phyloP scores from a whole-genome alignment of 306 rosid species.

The Citrullus mucosospermus region DNA sequence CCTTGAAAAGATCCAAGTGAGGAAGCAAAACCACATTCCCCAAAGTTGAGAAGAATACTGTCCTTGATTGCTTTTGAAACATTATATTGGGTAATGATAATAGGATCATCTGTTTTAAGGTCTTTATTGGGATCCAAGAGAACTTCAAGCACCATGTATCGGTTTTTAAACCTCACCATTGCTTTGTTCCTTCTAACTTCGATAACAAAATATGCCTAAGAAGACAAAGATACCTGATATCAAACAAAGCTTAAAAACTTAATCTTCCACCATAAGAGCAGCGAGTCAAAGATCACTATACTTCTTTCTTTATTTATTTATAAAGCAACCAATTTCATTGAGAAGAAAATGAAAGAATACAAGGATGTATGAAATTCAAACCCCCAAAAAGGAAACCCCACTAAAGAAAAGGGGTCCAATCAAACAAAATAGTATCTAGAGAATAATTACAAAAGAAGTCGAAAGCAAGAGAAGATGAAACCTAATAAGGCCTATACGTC shows the following conservation, averaged over 20 bases:
- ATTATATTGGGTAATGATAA: conserved; percentile 55
- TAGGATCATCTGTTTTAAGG: conserved; percentile 25
- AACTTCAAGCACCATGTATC: conserved; percentile 71
- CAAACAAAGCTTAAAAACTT: not conserved
- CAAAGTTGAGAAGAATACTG: conserved; percentile 60
- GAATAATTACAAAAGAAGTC: too few species aligned
- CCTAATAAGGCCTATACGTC: too few species aligned
- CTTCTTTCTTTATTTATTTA: too few species aligned
- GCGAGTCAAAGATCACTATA: too few species aligned
- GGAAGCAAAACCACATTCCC: conserved; percentile 81
- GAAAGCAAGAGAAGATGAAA: too few species aligned
- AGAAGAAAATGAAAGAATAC: too few species aligned
- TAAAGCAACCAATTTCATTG: too few species aligned
- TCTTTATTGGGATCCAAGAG: conserved; percentile 65
- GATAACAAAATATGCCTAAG: not conserved
- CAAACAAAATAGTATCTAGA: too few species aligned
- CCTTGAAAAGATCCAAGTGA: conserved; percentile 66
- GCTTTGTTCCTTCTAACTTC: not conserved
- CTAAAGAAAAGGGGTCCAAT: too few species aligned
- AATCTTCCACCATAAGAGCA: not conserved
- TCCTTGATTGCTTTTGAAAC: conserved; percentile 56
- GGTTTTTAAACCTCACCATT: conserved; percentile 75
- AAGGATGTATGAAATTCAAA: too few species aligned
- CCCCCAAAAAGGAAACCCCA: too few species aligned
- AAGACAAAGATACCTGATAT: not conserved